A percentile compares a stretch with the other conserved stretches of the same genome.
phyloP scores from a whole-genome alignment of 2,329 filamentous ascomycete genomes.

The Aspergillus sp. region DNA sequence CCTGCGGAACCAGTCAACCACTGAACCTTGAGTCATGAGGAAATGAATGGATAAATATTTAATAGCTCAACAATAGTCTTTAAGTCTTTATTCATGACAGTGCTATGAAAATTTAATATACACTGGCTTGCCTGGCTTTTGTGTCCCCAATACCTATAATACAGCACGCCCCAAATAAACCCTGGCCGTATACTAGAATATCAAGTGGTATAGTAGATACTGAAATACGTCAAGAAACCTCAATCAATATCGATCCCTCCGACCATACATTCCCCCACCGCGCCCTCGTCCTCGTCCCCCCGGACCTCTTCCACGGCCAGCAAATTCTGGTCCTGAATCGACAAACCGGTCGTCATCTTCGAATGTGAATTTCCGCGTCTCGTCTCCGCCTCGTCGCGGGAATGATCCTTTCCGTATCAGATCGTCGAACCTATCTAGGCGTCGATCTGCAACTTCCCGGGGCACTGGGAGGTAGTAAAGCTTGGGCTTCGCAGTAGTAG shows the following conservation, averaged over 20 bases:
- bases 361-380: constrained; percentile 71
- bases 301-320: constrained; percentile 17
- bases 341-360: constrained; percentile 67
- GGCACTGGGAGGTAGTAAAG: constrained; percentile 67
- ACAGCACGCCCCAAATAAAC: background rate
- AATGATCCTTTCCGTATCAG: constrained; percentile 40
- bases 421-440: constrained; percentile 61
- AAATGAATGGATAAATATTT: too few species aligned
- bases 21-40: too few species aligned
- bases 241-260: constrained; percentile 14
- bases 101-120: background rate
- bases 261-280: constrained; percentile 27
- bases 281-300: constrained; percentile 35
- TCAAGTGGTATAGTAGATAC: background rate
- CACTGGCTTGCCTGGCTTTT: background rate
- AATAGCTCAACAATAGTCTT: too few species aligned
- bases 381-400: constrained; percentile 46
- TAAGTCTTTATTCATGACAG: too few species aligned
- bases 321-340: constrained; percentile 69
- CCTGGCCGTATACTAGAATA: background rate
- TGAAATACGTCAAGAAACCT: background rate
- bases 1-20: too few species aligned
- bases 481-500: constrained; percentile 62
- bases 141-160: background rate
- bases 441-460: constrained; percentile 61